A percentile compares a stretch with the other conserved stretches of the same genome.
Evolutionary conservation across 768 basidiomycete genomes (phyloP).

Genomic region (Coprinopsis cinerea): DNA sequence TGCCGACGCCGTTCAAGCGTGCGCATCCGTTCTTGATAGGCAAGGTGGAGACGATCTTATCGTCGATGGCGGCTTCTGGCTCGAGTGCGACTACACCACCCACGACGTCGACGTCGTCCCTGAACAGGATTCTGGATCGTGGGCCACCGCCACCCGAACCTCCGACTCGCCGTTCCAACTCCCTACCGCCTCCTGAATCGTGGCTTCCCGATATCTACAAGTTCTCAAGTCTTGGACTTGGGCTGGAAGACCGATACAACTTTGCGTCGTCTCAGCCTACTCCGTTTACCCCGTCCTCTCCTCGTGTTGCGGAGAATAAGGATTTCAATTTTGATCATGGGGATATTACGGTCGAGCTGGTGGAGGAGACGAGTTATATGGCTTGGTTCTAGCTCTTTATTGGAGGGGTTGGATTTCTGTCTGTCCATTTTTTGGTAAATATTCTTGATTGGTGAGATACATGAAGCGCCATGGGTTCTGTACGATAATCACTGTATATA

Average conservation of each 20-base stretch:
- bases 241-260: conserved; percentile 33
- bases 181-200: conserved; percentile 16
- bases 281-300: conserved; percentile 41
- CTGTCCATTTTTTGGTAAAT: not conserved
- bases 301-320: conserved; percentile 47
- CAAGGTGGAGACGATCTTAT: not conserved
- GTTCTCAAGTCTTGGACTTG: conserved; percentile 37
- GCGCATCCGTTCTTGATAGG: not conserved
- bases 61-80: too few relatives aligned
- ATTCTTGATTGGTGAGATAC: not conserved
- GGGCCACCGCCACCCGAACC: too few relatives aligned
- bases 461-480: too few relatives aligned
- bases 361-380: conserved; percentile 63
- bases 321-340: conserved; percentile 61
- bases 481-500: too few relatives aligned
- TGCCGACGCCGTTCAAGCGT: not conserved
- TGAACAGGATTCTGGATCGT: conserved; percentile 1
- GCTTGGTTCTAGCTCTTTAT: conserved; percentile 48
- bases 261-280: conserved; percentile 30
- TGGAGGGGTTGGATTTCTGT: not conserved
- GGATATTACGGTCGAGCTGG: conserved; percentile 46
- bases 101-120: not conserved
- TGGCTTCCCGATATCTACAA: conserved; percentile 45
- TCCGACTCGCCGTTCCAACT: not conserved
- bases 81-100: conserved; percentile 3